Evolutionary conservation across 1,284 basidiomycete genomes (phyloP).

Genomic region (Nidula niveotomentosa): DNA sequence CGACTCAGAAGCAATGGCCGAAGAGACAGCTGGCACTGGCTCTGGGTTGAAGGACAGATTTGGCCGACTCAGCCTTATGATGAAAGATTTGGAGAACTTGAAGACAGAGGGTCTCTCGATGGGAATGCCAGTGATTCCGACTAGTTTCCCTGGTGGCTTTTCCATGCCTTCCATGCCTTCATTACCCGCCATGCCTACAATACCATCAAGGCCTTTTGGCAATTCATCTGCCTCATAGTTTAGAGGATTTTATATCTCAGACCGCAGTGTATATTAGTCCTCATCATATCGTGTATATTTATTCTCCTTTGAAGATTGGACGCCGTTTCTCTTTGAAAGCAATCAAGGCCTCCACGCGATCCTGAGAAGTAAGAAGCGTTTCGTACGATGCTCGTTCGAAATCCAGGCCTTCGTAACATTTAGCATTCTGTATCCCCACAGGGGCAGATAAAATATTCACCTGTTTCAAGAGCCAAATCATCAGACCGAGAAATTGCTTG

Average conservation of each 20-base stretch:
- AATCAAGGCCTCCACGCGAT: slow-evolving; percentile 82
- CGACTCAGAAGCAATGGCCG: slow-evolving; percentile 45
- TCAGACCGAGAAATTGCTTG: slow-evolving; percentile 81
- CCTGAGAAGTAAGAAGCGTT: slow-evolving; percentile 74
- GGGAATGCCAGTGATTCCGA: slow-evolving; percentile 47
- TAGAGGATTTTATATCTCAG: not conserved
- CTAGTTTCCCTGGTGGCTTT: slow-evolving; percentile 53
- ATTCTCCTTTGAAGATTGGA: slow-evolving; percentile 85
- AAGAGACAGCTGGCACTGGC: slow-evolving; percentile 37
- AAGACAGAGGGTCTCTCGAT: slow-evolving; percentile 61
- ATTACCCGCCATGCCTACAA: too few species aligned
- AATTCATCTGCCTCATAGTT: slow-evolving; percentile 7
- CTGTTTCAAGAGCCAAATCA: slow-evolving; percentile 75
- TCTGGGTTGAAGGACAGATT: slow-evolving; percentile 69
- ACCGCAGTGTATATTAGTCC: slow-evolving; percentile 6
- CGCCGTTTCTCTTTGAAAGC: slow-evolving; percentile 90
- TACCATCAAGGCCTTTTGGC: slow-evolving; percentile 22
- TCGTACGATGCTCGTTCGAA: slow-evolving; percentile 90
- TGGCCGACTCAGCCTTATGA: slow-evolving; percentile 75
- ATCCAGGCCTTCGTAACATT: slow-evolving; percentile 61
- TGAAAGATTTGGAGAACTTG: slow-evolving; percentile 78
- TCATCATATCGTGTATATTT: slow-evolving; percentile 25
- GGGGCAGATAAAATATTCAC: slow-evolving; percentile 30
- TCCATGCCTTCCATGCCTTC: slow-evolving; percentile 28
- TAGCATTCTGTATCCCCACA: not conserved